A percentile compares a stretch with the other conserved stretches of the same genome.
Conservation (phyloP, 495 filamentous ascomycete species). For the Hyaloscypha hepaticicola region DNA sequence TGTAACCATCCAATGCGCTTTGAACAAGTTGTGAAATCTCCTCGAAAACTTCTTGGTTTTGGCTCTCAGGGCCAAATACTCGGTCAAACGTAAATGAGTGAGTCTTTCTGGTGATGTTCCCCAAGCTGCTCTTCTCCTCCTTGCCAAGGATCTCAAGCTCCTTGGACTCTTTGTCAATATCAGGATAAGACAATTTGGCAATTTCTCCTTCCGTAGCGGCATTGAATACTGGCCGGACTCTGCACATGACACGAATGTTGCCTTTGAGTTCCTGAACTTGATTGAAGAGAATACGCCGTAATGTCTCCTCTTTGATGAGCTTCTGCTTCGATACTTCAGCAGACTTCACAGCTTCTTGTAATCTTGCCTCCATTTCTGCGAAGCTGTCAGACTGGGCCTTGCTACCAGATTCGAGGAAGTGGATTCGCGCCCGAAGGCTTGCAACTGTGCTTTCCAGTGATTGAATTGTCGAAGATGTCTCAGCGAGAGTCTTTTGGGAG, state of each 20-base stretch:
- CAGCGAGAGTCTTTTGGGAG: slow-evolving; percentile 61
- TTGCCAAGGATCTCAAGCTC: slow-evolving; percentile 83
- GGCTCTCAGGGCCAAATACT: slow-evolving; percentile 75
- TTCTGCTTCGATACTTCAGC: slow-evolving; percentile 74
- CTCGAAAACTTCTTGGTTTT: slow-evolving; percentile 88
- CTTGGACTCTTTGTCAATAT: slow-evolving; percentile 70
- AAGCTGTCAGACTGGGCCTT: slow-evolving; percentile 82
- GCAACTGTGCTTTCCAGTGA: slow-evolving; percentile 71
- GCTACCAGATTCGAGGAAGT: slow-evolving; percentile 84
- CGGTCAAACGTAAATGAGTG: slow-evolving; percentile 91
- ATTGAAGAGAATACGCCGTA: slow-evolving; percentile 91
- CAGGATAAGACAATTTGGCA: slow-evolving; percentile 74
- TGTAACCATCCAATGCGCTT: slow-evolving; percentile 94
- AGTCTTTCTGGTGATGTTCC: slow-evolving; percentile 69
- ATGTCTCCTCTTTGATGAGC: slow-evolving; percentile 84
- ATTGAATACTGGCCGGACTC: slow-evolving; percentile 77
- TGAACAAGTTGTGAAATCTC: slow-evolving; percentile 98
- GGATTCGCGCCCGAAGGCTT: slow-evolving; percentile 72
- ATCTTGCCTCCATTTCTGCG: slow-evolving; percentile 68
- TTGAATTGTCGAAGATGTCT: slow-evolving; percentile 59
- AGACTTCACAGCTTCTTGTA: slow-evolving; percentile 71
- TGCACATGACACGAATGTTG: slow-evolving; percentile 97
- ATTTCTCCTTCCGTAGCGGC: slow-evolving; percentile 46
- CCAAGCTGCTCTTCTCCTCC: slow-evolving; percentile 80
- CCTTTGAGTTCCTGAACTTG: slow-evolving; percentile 98